These are phyloP conservation scores for Psilocybe mexicana DNA, from an alignment of 1,284 basidiomycete genomes.

Conservation along the genomic window DNA sequence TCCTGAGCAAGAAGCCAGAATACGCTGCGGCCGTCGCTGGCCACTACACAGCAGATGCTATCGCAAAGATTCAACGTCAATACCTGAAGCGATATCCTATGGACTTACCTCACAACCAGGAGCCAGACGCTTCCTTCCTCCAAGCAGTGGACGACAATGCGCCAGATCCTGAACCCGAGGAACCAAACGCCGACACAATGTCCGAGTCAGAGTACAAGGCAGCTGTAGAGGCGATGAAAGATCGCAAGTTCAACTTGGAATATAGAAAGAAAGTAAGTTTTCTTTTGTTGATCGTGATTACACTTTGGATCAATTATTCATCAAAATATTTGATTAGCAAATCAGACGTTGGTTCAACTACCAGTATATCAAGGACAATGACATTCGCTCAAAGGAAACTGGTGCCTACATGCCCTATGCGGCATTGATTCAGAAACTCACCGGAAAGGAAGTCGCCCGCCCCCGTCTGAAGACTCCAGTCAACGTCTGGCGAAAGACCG, in stretches of 20 bases:
- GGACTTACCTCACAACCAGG: constrained; percentile 4
- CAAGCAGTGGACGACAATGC: constrained; percentile 11
- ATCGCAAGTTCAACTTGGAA: not conserved
- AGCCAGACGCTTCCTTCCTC: not conserved
- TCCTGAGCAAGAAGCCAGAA: not conserved
- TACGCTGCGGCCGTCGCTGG: not conserved
- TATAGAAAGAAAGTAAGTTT: not conserved
- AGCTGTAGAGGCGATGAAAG: not conserved
- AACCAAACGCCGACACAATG: not conserved
- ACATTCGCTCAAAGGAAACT: constrained; percentile 6
- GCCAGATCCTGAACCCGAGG: not conserved
- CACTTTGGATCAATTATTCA: not conserved
- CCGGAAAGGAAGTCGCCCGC: not conserved
- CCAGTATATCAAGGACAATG: constrained; percentile 16
- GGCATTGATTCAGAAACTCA: constrained; percentile 7
- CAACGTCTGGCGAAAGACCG: constrained; percentile 15
- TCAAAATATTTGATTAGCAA: constrained; percentile 8
- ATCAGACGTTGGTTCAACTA: constrained; percentile 15
- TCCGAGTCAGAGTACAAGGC: constrained; percentile 2
- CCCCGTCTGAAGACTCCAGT: constrained; percentile 9
- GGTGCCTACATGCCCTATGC: constrained; percentile 8
- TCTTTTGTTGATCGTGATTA: not conserved
- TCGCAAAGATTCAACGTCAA: constrained; percentile 10
- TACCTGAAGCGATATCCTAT: constrained; percentile 15
- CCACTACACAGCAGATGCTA: not conserved